Evolutionary conservation across 495 filamentous ascomycete genomes (phyloP).

Genomic region (Annulohypoxylon bovei): DNA sequence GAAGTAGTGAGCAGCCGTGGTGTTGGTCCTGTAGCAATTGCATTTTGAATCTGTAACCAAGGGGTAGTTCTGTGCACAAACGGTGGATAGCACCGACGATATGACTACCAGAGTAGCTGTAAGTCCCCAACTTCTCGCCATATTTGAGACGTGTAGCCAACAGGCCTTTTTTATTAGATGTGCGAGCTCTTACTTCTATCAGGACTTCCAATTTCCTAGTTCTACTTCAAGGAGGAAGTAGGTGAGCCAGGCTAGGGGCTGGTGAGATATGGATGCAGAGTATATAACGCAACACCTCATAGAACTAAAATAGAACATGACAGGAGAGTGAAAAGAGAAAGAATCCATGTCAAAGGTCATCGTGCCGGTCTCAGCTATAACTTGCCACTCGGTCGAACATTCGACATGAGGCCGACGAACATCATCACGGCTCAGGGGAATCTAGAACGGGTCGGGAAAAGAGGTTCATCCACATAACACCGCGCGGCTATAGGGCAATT

Average conservation of each 20-base stretch:
- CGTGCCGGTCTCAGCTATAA: constrained; percentile 8
- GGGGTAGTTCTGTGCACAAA: constrained; percentile 46
- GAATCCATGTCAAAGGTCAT: constrained; percentile 3
- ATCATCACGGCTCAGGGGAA: constrained; percentile 22
- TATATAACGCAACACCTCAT: neutral
- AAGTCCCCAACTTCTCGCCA: constrained; percentile 23
- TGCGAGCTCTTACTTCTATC: neutral
- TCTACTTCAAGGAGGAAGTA: neutral
- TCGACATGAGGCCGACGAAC: constrained; percentile 25
- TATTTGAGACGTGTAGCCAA: constrained; percentile 8
- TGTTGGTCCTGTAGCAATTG: constrained; percentile 60
- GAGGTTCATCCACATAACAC: constrained; percentile 10
- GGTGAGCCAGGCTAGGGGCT: neutral
- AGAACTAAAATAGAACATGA: constrained; percentile 15
- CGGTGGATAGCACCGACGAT: constrained; percentile 7
- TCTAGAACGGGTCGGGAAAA: constrained; percentile 31
- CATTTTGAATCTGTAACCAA: constrained; percentile 57
- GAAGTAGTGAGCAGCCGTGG: constrained; percentile 64
- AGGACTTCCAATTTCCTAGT: neutral
- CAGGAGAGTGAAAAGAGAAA: constrained; percentile 2
- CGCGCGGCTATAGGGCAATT: constrained; percentile 34
- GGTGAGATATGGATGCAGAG: constrained; percentile 13
- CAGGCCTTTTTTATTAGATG: neutral
- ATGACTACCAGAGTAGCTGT: constrained; percentile 26
- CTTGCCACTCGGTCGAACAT: constrained; percentile 7